Percentiles rank a stretch among this genome's conserved stretches.
phyloP scores from a whole-genome alignment of 2,329 filamentous ascomycete genomes.

The Colletotrichum orbiculare region DNA sequence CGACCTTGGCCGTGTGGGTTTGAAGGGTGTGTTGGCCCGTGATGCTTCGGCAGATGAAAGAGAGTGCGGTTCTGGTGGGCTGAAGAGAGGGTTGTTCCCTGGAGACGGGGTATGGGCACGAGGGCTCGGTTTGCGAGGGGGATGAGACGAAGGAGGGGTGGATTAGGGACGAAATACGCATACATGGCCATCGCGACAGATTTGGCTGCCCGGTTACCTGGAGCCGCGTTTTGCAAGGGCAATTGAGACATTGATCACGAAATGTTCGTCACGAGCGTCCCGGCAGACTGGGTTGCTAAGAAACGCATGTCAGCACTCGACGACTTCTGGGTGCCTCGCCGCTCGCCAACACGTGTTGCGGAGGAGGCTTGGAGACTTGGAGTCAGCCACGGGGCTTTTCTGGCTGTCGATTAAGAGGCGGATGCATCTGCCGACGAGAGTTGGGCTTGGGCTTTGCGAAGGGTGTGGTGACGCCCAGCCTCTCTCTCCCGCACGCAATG shows the following conservation, averaged over 20 bases:
- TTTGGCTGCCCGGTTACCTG: too few species aligned
- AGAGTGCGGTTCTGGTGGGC: slow-evolving; percentile 1
- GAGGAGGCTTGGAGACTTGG: too few species aligned
- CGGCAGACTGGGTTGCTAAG: too few species aligned
- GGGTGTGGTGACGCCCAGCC: background rate
- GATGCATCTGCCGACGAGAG: background rate
- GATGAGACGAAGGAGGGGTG: background rate
- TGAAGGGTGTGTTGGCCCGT: slow-evolving; percentile 12
- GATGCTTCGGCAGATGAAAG: slow-evolving; percentile 31
- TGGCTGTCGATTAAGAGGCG: too few species aligned
- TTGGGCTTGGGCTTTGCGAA: background rate
- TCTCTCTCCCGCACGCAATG: background rate
- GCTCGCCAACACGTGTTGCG: too few species aligned
- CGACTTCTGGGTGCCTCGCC: too few species aligned
- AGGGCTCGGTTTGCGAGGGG: background rate
- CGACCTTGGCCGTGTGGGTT: slow-evolving; percentile 13
- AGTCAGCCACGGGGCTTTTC: background rate
- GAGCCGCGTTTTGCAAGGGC: too few species aligned
- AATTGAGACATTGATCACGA: too few species aligned
- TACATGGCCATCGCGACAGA: too few species aligned
- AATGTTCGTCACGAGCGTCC: too few species aligned
- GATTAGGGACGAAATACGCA: background rate
- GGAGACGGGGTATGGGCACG: slow-evolving; percentile 3
- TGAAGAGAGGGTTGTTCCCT: slow-evolving; percentile 24
- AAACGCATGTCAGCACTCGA: too few species aligned